Conservation (phyloP, 1,139 yeast species). For the Blastobotrys malaysiensis region DNA sequence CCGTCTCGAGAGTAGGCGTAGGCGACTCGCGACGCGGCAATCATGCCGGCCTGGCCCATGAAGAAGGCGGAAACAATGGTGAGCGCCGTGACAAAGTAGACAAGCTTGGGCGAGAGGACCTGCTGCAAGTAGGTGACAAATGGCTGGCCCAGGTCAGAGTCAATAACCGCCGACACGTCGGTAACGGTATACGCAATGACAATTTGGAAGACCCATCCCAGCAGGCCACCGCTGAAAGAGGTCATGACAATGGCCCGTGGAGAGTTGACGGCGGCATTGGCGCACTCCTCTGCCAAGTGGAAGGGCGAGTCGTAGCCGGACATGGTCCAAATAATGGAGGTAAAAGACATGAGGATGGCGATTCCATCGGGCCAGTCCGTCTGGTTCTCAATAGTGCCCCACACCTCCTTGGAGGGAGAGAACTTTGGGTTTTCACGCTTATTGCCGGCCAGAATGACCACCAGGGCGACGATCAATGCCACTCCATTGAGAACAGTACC, state of each 20-base stretch:
- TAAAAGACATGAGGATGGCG: conserved; percentile 53
- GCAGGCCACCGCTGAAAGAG: conserved; percentile 52
- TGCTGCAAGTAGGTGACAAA: conserved; percentile 56
- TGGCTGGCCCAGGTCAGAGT: conserved; percentile 59
- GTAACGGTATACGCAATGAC: conserved; percentile 63
- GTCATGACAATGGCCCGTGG: conserved; percentile 66
- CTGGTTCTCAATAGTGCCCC: conserved; percentile 51
- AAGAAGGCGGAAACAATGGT: conserved; percentile 56
- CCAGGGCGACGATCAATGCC: conserved; percentile 50
- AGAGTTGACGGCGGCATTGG: conserved; percentile 59
- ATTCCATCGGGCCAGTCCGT: conserved; percentile 67
- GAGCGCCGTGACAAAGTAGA: conserved; percentile 52
- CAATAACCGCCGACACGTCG: conserved; percentile 46
- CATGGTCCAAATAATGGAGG: conserved; percentile 73
- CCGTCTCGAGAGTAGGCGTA: conserved; percentile 69
- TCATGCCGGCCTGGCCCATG: conserved; percentile 68
- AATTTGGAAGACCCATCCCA: conserved; percentile 60
- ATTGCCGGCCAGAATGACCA: conserved; percentile 53
- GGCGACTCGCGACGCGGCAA: conserved; percentile 65
- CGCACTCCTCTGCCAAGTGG: conserved; percentile 67
- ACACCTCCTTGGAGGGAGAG: conserved; percentile 47
- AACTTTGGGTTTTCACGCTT: conserved; percentile 42
- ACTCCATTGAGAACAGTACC: conserved; percentile 48
- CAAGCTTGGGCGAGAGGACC: conserved; percentile 42
- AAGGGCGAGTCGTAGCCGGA: conserved; percentile 72